Percentiles rank a stretch among this genome's conserved stretches.
Evolutionary conservation across 768 basidiomycete species (phyloP).

Genomic region (Tephrocybe rancida): DNA sequence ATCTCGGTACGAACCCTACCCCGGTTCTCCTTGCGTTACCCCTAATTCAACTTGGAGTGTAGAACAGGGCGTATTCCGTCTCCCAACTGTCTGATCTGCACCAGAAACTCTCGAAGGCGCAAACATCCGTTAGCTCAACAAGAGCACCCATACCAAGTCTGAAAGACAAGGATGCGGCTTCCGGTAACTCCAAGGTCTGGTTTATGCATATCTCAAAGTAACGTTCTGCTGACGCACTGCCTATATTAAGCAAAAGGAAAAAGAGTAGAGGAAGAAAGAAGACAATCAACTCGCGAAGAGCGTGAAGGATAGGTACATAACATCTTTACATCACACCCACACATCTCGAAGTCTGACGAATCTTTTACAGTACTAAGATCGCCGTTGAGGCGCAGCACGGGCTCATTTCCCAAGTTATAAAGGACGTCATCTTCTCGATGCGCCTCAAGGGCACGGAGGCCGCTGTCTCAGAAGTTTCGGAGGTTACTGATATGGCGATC

Average conservation of each 20-base stretch:
- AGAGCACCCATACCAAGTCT: slow-evolving; percentile 55
- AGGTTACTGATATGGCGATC: slow-evolving; percentile 50
- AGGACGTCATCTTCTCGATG: slow-evolving; percentile 87
- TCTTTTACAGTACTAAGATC: slow-evolving; percentile 71
- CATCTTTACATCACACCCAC: neutral
- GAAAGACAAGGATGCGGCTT: slow-evolving; percentile 49
- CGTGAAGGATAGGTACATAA: slow-evolving; percentile 83
- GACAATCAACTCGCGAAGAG: slow-evolving; percentile 86
- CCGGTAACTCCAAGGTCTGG: slow-evolving; percentile 44
- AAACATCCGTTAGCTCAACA: slow-evolving; percentile 55
- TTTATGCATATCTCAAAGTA: neutral
- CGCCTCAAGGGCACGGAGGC: slow-evolving; percentile 34
- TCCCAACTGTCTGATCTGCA: slow-evolving; percentile 90
- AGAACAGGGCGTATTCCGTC: slow-evolving; percentile 96
- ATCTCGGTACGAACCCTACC: slow-evolving; percentile 64
- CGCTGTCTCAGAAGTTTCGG: slow-evolving; percentile 31
- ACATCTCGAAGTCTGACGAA: neutral
- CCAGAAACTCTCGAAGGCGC: slow-evolving; percentile 83
- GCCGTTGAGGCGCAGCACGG: slow-evolving; percentile 93
- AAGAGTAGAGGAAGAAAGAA: slow-evolving; percentile 82
- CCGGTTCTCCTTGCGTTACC: neutral
- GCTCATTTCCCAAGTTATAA: slow-evolving; percentile 90
- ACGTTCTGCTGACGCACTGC: neutral
- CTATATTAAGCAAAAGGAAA: slow-evolving; percentile 42
- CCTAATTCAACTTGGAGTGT: neutral